Evolutionary conservation across 768 basidiomycete species (phyloP), one percentile per base, ranked within the genome.

Genomic region (Lactarius sanguifluus): DNA sequence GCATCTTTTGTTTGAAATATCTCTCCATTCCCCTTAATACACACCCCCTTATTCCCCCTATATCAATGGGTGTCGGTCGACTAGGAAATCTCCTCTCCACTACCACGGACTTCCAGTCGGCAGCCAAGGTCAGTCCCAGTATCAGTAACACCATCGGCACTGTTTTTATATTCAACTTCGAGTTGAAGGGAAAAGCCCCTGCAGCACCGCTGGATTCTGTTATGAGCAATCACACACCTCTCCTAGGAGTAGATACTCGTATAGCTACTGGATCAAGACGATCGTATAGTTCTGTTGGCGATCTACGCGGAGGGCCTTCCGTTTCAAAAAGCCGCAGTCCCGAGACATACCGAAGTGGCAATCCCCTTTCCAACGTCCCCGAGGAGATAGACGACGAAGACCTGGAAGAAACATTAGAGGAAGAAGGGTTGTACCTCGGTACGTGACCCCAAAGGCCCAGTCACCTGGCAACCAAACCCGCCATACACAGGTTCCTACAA

Each of bases 401-500:
- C 9, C n/a, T 68, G 59, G 66, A 67, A 45, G 62, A 40, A 13
- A 12, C 63, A 23, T 41, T 71, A 5, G 70, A 66, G 47, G 68
- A 58, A 9, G 56, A 64, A 25, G 68, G 70, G 18, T 45, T 71
- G 16, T 71, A 66, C 62, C 38, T 69, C n/a, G 70, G 70, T 71
- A n/a, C 41, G 68, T 57, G 6, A 45, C 18, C 41, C n/a, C 25
- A 62, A 30, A 20, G 38, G 38, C 38, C 13, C 13, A 40, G 10
- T 47, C 23, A 52, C 62, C 52, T 8, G 47, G 5, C n/a, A n/a
- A n/a, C n/a, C 4, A 47, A 47, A 47, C 45, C 47, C 43, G 8
- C 28, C 58, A 57, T 50, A 12, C 38, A 52, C 67, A 91, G 90
- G 89, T 25, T 89, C 88, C 5, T 90, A 90, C 78, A 75, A 72